Base-by-base conservation (phyloP, 2,329 filamentous ascomycete genomes). In the Fusarium anguioides region DNA sequence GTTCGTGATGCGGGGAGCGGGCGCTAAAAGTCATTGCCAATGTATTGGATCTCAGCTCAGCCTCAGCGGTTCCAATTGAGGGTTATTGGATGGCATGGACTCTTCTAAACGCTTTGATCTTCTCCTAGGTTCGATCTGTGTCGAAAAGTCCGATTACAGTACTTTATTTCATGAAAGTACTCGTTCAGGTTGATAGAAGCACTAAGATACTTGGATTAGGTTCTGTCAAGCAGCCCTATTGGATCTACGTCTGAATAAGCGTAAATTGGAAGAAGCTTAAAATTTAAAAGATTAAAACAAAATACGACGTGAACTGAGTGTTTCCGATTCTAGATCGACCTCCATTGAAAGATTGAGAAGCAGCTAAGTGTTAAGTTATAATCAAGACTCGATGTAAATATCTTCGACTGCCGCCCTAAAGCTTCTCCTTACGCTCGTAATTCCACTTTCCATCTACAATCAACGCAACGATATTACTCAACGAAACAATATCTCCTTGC, bases 371-470 rank as follows among this genome's bases (percentile, higher is more conserved):
- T 17, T n/a, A 33, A 31, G 29, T 33, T 8, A n/a, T 33, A 14
- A n/a, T 33, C 5, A 8, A 33, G 15, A 5, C 29, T 31, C 27
- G 10, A 7, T 31, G 7, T 8, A 17, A 31, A 15, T 9, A 14
- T 18, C 9, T 48, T 7, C 3, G 14, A 37, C 17, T 33, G 6
- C 21, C 18, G 46, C 18, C 33, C 54, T 69, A 82, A 23, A 93
- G 76, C 71, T 70, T 72, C 36, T 36, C 36, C 14, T 59, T 52
- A 24, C 57, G 60, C n/a, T 45, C 59, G 33, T 41, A 53, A 6
- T 75, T 76, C 33, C 68, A 68, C 37, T 70, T 69, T 6, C 60
- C 53, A 40, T 74, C 74, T 12, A 77, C 52, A n/a, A 68, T 60
- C 69, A 77, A 61, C 15, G 75, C 75, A 15, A 75, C 72, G 27